Evolutionary conservation across 1,284 basidiomycete genomes (phyloP).

Genomic region (Marasmius oreades): DNA sequence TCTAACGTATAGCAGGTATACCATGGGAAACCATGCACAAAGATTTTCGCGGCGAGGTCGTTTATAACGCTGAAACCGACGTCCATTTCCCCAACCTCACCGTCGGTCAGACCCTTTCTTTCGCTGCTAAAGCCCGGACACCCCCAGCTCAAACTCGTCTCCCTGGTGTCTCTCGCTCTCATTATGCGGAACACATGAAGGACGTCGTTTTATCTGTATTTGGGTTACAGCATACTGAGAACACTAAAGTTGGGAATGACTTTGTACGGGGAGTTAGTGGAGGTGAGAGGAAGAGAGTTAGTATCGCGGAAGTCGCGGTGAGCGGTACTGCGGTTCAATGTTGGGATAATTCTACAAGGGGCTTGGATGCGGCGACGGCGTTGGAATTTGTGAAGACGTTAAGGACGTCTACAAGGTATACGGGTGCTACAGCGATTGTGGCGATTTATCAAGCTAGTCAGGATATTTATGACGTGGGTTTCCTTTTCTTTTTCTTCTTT

Average conservation of each 20-base stretch:
- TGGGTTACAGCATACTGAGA: constrained; percentile 55
- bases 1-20: constrained; percentile 23
- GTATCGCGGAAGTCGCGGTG: constrained; percentile 42
- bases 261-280: constrained; percentile 56
- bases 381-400: constrained; percentile 26
- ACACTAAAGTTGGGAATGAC: constrained; percentile 50
- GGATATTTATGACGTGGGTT: constrained; percentile 32
- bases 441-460: constrained; percentile 47
- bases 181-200: constrained; percentile 46
- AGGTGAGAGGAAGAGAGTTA: constrained; percentile 58
- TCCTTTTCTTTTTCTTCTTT: background rate
- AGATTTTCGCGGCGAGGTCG: constrained; percentile 20
- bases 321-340: constrained; percentile 15
- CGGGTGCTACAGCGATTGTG: constrained; percentile 13
- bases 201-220: constrained; percentile 53
- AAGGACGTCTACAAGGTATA: constrained; percentile 11
- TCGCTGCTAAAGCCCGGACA: constrained; percentile 48
- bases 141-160: constrained; percentile 39
- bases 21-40: constrained; percentile 42
- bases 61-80: constrained; percentile 36
- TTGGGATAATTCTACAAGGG: constrained; percentile 54
- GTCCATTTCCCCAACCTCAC: constrained; percentile 60
- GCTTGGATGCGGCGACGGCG: constrained; percentile 54
- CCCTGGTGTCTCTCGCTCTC: constrained; percentile 36
- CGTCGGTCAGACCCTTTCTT: constrained; percentile 49